Percentiles rank a stretch among this genome's conserved stretches.
These are phyloP conservation scores for Podospora fimiseda DNA, from an alignment of 495 filamentous ascomycete species.

Conservation along the genomic window DNA sequence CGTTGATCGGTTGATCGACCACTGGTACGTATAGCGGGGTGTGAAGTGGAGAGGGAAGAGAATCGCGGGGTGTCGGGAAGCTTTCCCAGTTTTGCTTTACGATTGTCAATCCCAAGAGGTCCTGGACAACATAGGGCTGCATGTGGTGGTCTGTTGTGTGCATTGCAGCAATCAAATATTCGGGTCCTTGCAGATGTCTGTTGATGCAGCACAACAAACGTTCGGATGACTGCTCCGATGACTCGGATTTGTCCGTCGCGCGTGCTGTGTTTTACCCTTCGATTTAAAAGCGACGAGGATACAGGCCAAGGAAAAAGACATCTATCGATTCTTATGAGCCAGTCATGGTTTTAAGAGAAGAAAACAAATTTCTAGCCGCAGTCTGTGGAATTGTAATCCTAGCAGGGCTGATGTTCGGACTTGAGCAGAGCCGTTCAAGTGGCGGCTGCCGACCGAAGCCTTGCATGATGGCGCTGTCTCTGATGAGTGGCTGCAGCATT, in stretches of 20 bases:
- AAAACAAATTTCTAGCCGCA: neutral
- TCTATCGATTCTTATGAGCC: neutral
- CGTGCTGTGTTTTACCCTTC: neutral
- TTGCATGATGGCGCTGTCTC: conserved; percentile 9
- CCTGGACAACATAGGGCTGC: neutral
- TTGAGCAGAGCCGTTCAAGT: neutral
- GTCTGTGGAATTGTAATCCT: neutral
- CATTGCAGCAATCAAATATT: neutral
- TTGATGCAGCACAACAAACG: neutral
- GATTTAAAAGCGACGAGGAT: no score
- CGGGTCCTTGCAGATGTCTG: neutral
- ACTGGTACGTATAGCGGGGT: no score
- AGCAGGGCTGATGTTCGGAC: neutral
- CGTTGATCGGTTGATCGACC: no score
- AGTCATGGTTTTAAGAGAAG: neutral
- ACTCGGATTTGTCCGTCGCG: neutral
- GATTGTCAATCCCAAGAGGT: no score
- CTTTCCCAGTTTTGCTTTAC: no score
- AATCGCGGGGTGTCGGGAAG: no score
- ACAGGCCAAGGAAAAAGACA: no score
- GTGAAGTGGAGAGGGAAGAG: no score
- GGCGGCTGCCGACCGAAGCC: neutral
- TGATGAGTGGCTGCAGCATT: no score
- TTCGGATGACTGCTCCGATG: neutral
- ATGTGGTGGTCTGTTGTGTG: neutral